Percentiles rank a stretch among this genome's conserved stretches.
Evolutionary conservation across 768 basidiomycete genomes (phyloP).

Genomic region (Kwoniella pini): DNA sequence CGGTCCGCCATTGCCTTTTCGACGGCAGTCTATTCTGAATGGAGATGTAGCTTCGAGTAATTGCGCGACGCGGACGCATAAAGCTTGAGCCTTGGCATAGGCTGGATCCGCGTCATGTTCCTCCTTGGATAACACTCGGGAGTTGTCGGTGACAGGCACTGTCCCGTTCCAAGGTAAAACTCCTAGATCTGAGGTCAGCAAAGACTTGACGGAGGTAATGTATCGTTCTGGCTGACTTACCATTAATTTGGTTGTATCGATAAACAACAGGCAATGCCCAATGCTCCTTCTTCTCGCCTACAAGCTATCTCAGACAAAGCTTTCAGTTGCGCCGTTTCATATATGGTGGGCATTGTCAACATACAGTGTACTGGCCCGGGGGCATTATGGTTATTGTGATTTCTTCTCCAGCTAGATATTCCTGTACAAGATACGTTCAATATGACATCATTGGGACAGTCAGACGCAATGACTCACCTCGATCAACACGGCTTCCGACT

Average conservation of each 20-base stretch:
- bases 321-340: too few species aligned
- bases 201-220: not conserved
- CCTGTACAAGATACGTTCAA: constrained; percentile 11
- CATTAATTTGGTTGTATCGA: constrained; percentile 40
- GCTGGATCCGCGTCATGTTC: constrained; percentile 29
- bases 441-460: not conserved
- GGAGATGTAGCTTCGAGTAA: constrained; percentile 23
- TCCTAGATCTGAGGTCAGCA: constrained; percentile 11
- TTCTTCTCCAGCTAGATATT: constrained; percentile 45
- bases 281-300: constrained; percentile 30
- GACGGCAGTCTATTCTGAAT: constrained; percentile 39
- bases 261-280: constrained; percentile 47
- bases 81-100: constrained; percentile 24
- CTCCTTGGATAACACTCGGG: constrained; percentile 23
- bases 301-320: constrained; percentile 5
- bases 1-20: constrained; percentile 11
- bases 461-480: constrained; percentile 27
- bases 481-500: constrained; percentile 35
- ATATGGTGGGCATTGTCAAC: not conserved
- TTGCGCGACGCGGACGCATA: constrained; percentile 32
- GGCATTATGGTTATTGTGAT: constrained; percentile 50
- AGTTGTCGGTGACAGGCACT: constrained; percentile 45
- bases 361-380: constrained; percentile 42
- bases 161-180: constrained; percentile 49
- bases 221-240: constrained; percentile 1